These are phyloP conservation scores for Zancudomyces culisetae DNA, from an alignment of 371 early-diverging fungal genomes.

Conservation along the genomic window DNA sequence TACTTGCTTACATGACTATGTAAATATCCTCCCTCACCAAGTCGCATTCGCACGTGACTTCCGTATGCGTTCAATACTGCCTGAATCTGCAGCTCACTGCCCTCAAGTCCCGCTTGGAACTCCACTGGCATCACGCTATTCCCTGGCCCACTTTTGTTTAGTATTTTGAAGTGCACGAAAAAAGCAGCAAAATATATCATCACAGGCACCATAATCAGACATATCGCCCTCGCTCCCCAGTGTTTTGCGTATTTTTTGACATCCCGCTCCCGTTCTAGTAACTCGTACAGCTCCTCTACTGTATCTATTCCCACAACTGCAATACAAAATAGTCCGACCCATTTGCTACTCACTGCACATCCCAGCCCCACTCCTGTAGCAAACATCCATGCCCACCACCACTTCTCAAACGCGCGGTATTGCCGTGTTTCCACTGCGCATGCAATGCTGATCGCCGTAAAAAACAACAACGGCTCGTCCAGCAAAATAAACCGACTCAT, in stretches of 20 bases:
- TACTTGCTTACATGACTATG: conserved; percentile 94
- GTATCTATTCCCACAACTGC: conserved; percentile 92
- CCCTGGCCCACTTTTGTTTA: conserved; percentile 79
- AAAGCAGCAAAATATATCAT: conserved; percentile 75
- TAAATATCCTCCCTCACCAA: conserved; percentile 78
- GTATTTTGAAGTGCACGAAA: conserved; percentile 76
- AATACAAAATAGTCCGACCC: conserved; percentile 97
- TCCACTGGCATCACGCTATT: conserved; percentile 96
- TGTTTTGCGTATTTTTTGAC: conserved; percentile 43
- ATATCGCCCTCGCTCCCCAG: conserved; percentile 56
- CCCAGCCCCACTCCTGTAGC: conserved; percentile 85
- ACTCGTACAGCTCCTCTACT: conserved; percentile 81
- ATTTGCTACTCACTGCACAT: conserved; percentile 89
- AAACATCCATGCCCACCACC: conserved; percentile 80
- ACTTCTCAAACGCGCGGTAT: conserved; percentile 50
- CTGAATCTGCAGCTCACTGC: conserved; percentile 56
- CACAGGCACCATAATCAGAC: conserved; percentile 74
- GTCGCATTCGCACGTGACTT: conserved; percentile 73
- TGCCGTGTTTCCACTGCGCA: conserved; percentile 57
- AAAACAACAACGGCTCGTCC: conserved; percentile 92
- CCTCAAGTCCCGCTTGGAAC: conserved; percentile 87
- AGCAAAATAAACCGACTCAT: conserved; percentile 94
- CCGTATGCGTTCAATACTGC: conserved; percentile 87
- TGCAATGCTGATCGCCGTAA: conserved; percentile 69
- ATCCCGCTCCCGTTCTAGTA: conserved; percentile 56